Evolutionary conservation across 1,284 basidiomycete genomes (phyloP).

Genomic region (Cryptococcus depauperatus): DNA sequence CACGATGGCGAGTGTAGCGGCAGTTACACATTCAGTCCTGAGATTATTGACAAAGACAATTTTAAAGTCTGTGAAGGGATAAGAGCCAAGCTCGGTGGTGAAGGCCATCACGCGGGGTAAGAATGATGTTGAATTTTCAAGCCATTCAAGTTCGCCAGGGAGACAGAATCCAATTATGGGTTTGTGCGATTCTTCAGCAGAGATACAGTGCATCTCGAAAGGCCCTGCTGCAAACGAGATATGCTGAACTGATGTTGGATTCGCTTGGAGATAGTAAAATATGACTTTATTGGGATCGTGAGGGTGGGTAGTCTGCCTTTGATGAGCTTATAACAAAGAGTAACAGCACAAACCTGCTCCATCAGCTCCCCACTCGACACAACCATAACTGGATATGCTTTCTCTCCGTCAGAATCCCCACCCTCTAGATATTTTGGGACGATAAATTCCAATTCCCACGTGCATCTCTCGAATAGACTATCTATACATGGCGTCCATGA

Average conservation of each 20-base stretch:
- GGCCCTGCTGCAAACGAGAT: constrained; percentile 93
- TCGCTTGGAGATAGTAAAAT: constrained; percentile 83
- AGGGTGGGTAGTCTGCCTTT: constrained; percentile 73
- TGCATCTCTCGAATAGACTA: constrained; percentile 90
- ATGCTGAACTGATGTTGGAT: constrained; percentile 87
- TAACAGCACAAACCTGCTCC: constrained; percentile 59
- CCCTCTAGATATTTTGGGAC: constrained; percentile 78
- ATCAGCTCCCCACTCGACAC: constrained; percentile 89
- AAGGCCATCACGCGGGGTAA: constrained; percentile 85
- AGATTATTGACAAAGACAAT: constrained; percentile 91
- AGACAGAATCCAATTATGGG: constrained; percentile 88
- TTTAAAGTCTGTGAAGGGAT: constrained; percentile 93
- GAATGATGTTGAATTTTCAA: constrained; percentile 60
- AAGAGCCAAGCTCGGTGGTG: constrained; percentile 90
- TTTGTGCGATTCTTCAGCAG: constrained; percentile 58
- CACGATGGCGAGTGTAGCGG: constrained; percentile 73
- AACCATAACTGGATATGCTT: constrained; percentile 69
- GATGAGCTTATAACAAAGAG: neutral
- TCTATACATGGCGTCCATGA: constrained; percentile 98
- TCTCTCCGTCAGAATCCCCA: constrained; percentile 47
- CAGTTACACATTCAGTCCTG: constrained; percentile 67
- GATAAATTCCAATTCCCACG: constrained; percentile 97
- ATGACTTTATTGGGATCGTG: constrained; percentile 90
- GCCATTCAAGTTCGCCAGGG: constrained; percentile 65
- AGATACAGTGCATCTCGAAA: constrained; percentile 71